Evolutionary conservation across 148 eudicot species (phyloP), one percentile per base, ranked within the genome.

Genomic region (Silene uniflora): DNA sequence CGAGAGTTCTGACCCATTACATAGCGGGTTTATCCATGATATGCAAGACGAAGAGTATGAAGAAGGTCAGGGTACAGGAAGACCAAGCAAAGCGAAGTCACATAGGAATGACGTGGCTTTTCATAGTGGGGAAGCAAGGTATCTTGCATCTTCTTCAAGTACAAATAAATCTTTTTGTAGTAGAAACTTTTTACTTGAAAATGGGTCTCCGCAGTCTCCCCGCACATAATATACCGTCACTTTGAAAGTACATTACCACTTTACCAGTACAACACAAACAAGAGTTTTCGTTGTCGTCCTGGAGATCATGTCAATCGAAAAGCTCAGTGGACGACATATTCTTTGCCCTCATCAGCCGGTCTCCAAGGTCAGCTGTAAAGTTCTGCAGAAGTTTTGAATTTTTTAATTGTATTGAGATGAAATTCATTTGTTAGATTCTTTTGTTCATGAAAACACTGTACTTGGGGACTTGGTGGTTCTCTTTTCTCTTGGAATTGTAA

Each of bases 101-200:
- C 88, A 83, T 19, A 87, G 84, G 64, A 86, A 83, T 21, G 89
- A 89, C 9, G 71, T 71, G 65, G 70, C 77, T 19, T 84, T 85
- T 70, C 89, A 79, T 60, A 87, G 91, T 6, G 96, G 97, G 18
- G 97, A 92, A 73, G 91, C 84, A 52, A 87, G 93, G 87, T 87
- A 85, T 77, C 85, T 95, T 49, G 91, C 97, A 64, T 96, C 99
- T 72, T 96, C 99, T 23, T 96, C 99, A 4, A 96, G 99, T 80
- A 96, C 99, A 10, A 80, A 90, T 25, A 80, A 88, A 79, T 92
- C 98, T 13, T 83, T 88, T 84, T 88, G 99, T 78, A 96, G 99
- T 81, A 79, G 97, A 75, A 89, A 90, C 75, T 89, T 95, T 74
- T 81, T 96, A 10, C 89, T 92, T 42, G 99, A 96, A 63, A 86